These are phyloP conservation scores for Coemansia sp. DNA, from an alignment of 192 early-diverging fungal species.

Conservation along the genomic window DNA sequence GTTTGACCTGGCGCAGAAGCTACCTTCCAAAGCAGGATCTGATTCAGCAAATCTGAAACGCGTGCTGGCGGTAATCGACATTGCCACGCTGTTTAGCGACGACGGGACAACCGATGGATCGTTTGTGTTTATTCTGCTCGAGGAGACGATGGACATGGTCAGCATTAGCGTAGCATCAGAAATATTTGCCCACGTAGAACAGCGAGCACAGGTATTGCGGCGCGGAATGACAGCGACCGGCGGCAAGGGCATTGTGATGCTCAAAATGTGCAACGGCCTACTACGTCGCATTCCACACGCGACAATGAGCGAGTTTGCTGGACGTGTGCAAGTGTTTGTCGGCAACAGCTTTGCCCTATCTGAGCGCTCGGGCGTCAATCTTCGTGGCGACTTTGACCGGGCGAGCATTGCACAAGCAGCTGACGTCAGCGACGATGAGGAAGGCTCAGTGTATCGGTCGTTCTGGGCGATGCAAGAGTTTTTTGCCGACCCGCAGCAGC, in stretches of 20 bases:
- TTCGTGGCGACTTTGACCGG: constrained; percentile 84
- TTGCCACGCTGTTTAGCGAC: constrained; percentile 32
- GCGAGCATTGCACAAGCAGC: constrained; percentile 61
- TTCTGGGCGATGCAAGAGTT: constrained; percentile 81
- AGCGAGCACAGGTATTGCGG: constrained; percentile 24
- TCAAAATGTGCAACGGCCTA: constrained; percentile 87
- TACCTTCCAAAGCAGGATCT: constrained; percentile 2
- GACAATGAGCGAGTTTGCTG: constrained; percentile 75
- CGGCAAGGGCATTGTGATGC: constrained; percentile 82
- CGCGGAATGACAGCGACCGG: constrained; percentile 68
- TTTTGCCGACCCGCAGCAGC: constrained; percentile 69
- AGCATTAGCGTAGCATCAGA: constrained; percentile 9
- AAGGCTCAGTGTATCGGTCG: constrained; percentile 57
- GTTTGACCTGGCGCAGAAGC: constrained; percentile 24
- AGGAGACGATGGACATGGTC: constrained; percentile 49
- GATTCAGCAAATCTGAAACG: not conserved
- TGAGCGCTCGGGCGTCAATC: constrained; percentile 89
- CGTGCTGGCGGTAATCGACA: constrained; percentile 27
- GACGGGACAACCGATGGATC: constrained; percentile 13
- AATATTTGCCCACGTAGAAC: constrained; percentile 49
- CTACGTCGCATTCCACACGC: constrained; percentile 84
- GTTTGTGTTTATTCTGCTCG: constrained; percentile 40
- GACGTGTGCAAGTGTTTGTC: constrained; percentile 86
- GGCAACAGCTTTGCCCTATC: constrained; percentile 80
- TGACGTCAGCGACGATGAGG: not conserved